phyloP scores from a whole-genome alignment of 2,329 filamentous ascomycete genomes.

The Nothopassalora personata region DNA sequence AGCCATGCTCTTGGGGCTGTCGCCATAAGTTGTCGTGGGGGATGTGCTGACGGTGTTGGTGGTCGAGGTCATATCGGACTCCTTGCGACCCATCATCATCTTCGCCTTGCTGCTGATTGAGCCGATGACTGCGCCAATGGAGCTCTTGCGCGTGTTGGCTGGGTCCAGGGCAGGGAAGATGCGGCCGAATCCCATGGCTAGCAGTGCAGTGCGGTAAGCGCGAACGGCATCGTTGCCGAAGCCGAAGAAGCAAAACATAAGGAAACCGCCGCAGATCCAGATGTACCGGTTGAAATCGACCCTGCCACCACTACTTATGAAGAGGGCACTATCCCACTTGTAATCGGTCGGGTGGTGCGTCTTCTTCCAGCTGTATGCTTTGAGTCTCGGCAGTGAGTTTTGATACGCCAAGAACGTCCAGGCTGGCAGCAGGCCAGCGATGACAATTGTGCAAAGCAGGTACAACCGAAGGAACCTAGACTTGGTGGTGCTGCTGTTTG shows the following conservation, averaged over 20 bases:
- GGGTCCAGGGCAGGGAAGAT: slow-evolving; percentile 21
- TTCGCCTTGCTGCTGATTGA: slow-evolving; percentile 27
- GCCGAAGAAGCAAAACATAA: slow-evolving; percentile 61
- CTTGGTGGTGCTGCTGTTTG: slow-evolving; percentile 49
- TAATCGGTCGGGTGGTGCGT: slow-evolving; percentile 44
- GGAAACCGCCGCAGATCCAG: slow-evolving; percentile 48
- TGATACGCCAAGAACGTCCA: slow-evolving; percentile 47
- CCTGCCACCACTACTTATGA: slow-evolving; percentile 41
- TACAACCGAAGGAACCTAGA: slow-evolving; percentile 60
- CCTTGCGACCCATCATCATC: slow-evolving; percentile 16
- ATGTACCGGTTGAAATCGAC: slow-evolving; percentile 54
- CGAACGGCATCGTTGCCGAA: slow-evolving; percentile 55
- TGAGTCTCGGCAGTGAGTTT: slow-evolving; percentile 33
- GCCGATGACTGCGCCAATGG: slow-evolving; percentile 14
- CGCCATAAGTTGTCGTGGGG: slow-evolving; percentile 6
- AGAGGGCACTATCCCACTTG: slow-evolving; percentile 46
- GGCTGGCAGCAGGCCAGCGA: slow-evolving; percentile 50
- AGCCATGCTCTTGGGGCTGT: slow-evolving; percentile 17
- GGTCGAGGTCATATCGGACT: slow-evolving; percentile 6
- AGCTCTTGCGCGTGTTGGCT: slow-evolving; percentile 3
- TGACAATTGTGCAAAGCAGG: slow-evolving; percentile 48
- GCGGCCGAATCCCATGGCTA: slow-evolving; percentile 37
- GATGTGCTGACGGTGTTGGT: slow-evolving; percentile 10
- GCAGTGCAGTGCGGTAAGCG: slow-evolving; percentile 48
- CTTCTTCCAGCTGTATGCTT: slow-evolving; percentile 44